Conservation (phyloP, 768 basidiomycete species). For the Lactarius quietus region DNA sequence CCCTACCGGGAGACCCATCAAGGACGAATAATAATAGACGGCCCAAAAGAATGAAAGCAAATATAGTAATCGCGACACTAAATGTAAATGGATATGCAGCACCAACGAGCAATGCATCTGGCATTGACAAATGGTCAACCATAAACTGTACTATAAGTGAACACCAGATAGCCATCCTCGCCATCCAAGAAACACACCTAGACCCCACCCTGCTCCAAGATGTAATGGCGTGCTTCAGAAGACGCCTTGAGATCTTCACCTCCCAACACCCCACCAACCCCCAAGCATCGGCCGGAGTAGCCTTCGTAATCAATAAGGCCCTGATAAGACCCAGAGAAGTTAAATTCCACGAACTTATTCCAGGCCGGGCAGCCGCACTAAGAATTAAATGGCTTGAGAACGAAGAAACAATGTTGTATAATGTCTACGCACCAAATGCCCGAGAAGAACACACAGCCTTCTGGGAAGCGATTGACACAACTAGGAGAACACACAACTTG, state of each 20-base stretch:
- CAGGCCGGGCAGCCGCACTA: background rate
- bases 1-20: too few species aligned
- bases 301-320: background rate
- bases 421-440: conserved; percentile 11
- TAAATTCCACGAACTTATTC: background rate
- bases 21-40: too few species aligned
- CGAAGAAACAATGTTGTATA: background rate
- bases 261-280: background rate
- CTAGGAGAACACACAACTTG: background rate
- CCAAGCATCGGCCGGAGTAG: background rate
- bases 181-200: background rate
- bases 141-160: too few species aligned
- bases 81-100: too few species aligned
- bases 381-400: background rate
- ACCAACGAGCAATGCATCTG: too few species aligned
- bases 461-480: conserved; percentile 1
- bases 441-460: background rate
- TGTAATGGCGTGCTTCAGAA: background rate
- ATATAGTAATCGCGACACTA: too few species aligned
- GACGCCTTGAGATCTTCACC: background rate
- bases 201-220: background rate
- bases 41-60: too few species aligned
- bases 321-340: too few species aligned
- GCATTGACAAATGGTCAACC: too few species aligned
- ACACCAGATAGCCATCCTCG: background rate